Evolutionary conservation across 768 basidiomycete species (phyloP).

Genomic region (Mycena belliarum): DNA sequence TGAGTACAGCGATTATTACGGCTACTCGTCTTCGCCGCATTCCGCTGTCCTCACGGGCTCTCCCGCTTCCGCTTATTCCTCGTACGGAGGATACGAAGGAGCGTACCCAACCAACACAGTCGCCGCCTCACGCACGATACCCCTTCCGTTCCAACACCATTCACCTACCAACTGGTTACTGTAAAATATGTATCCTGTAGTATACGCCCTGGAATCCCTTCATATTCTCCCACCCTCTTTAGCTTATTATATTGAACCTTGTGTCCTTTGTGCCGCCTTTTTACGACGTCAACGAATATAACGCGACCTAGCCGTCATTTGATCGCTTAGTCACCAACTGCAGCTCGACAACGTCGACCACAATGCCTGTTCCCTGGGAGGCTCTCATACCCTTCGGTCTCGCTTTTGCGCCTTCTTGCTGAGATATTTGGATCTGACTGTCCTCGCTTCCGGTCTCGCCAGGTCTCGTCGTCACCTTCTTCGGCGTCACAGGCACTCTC

Average conservation of each 20-base stretch:
- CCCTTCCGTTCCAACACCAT: conserved; percentile 1
- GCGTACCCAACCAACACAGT: not conserved
- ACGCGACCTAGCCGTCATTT: not conserved
- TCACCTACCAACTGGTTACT: not conserved
- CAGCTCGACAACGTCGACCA: conserved; percentile 13
- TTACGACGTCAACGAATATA: not conserved
- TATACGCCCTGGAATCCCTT: not conserved
- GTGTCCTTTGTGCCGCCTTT: not conserved
- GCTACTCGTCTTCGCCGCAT: conserved; percentile 6
- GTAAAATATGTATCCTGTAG: not conserved
- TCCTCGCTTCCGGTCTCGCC: not conserved
- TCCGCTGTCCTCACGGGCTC: not conserved
- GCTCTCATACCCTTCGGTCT: conserved; percentile 94
- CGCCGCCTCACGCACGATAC: not conserved
- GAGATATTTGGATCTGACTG: conserved; percentile 11
- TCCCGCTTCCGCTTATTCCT: not conserved
- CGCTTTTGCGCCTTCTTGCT: conserved; percentile 10
- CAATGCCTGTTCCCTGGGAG: conserved; percentile 97
- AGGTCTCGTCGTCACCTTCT: conserved; percentile 88
- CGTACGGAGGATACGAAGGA: not conserved
- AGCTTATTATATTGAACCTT: not conserved
- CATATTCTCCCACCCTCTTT: not conserved
- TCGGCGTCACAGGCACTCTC: conserved; percentile 87
- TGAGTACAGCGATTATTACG: conserved; percentile 1
- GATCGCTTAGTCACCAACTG: not conserved